A percentile compares a stretch with the other conserved stretches of the same genome.
These are phyloP conservation scores for Geotrichum bryndzae DNA, from an alignment of 1,139 yeast species.

Conservation along the genomic window DNA sequence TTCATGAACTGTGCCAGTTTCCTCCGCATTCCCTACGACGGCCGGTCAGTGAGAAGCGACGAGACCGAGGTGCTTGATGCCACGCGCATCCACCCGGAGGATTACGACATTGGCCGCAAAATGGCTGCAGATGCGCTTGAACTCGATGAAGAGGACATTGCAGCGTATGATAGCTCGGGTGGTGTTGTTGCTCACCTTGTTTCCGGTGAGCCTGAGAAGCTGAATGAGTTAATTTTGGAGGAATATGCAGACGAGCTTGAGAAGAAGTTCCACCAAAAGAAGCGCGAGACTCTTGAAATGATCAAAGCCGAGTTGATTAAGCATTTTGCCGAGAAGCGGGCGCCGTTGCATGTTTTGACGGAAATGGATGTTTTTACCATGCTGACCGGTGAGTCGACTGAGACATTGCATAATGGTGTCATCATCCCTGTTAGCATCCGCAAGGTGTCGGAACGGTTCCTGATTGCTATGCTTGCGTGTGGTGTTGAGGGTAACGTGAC, in stretches of 20 bases:
- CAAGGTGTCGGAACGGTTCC: slow-evolving; percentile 44
- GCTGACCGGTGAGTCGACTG: slow-evolving; percentile 80
- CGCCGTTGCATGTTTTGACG: slow-evolving; percentile 60
- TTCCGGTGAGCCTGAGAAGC: slow-evolving; percentile 76
- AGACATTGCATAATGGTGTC: slow-evolving; percentile 61
- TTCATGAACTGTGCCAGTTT: slow-evolving; percentile 92
- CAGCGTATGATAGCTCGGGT: slow-evolving; percentile 67
- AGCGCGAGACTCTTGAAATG: slow-evolving; percentile 76
- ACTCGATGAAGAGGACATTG: slow-evolving; percentile 88
- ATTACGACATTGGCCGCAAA: slow-evolving; percentile 88
- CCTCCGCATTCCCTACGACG: slow-evolving; percentile 70
- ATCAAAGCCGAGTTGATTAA: slow-evolving; percentile 83
- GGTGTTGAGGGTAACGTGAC: slow-evolving; percentile 67
- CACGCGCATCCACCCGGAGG: slow-evolving; percentile 96
- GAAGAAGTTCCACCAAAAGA: slow-evolving; percentile 64
- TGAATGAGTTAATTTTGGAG: slow-evolving; percentile 81
- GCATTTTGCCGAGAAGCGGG: slow-evolving; percentile 80
- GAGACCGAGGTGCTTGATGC: slow-evolving; percentile 82
- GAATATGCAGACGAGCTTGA: slow-evolving; percentile 93
- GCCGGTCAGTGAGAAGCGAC: slow-evolving; percentile 44
- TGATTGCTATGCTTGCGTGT: slow-evolving; percentile 64
- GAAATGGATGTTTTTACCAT: slow-evolving; percentile 75
- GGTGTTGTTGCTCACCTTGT: slow-evolving; percentile 79
- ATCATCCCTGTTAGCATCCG: slow-evolving; percentile 72
- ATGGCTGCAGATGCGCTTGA: slow-evolving; percentile 98